Percentiles rank a stretch among this genome's conserved stretches.
phyloP scores from a whole-genome alignment of 331 rosid genomes.

The Acacia pycnantha region DNA sequence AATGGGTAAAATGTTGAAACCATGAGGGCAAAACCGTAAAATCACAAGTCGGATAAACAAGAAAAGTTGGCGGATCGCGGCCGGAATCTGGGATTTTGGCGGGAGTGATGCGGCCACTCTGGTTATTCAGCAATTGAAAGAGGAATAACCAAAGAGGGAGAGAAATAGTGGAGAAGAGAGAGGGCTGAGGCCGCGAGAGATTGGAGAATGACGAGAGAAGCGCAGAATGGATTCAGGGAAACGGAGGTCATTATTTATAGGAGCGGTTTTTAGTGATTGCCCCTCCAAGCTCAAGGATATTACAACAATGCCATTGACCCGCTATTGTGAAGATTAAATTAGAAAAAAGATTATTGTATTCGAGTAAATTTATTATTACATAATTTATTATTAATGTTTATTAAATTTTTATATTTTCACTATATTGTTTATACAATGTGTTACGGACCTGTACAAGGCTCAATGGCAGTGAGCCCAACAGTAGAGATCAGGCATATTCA shows the following conservation, averaged over 20 bases:
- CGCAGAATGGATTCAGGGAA: background rate
- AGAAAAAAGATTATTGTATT: too few relatives aligned
- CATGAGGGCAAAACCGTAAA: conserved; percentile 15
- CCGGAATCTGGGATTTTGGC: conserved; percentile 27
- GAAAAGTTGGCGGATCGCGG: background rate
- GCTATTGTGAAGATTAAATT: background rate
- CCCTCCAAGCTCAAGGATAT: background rate
- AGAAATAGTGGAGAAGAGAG: background rate
- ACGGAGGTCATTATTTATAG: conserved; percentile 39
- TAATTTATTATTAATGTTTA: too few relatives aligned
- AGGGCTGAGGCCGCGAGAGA: background rate
- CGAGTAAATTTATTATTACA: too few relatives aligned
- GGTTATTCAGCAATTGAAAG: background rate
- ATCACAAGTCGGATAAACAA: background rate
- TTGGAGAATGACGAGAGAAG: background rate
- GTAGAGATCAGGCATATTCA: too few relatives aligned
- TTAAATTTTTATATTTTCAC: background rate
- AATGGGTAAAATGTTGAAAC: background rate
- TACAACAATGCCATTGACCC: background rate
- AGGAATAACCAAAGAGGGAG: background rate
- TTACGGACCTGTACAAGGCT: too few relatives aligned
- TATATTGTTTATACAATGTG: background rate
- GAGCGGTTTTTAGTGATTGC: background rate
- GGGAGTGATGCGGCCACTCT: background rate
- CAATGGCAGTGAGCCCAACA: too few relatives aligned